Evolutionary conservation across 148 eudicot species (phyloP).

Genomic region (Beta vulgaris): DNA sequence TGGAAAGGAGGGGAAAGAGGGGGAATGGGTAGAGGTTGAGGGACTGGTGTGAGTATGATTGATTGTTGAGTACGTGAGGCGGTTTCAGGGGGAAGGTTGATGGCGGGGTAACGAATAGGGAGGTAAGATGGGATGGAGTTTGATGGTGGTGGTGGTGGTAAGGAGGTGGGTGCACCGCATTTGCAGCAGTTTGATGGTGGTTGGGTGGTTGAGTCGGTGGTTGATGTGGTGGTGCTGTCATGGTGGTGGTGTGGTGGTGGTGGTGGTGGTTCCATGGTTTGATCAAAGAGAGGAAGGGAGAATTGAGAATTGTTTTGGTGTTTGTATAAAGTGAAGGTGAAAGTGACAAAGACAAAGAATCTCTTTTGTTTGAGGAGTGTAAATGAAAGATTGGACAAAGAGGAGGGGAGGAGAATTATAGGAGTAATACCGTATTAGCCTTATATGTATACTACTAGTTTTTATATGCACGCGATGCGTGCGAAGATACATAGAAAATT

Average conservation of each 20-base stretch:
- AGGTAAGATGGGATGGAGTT: conserved; percentile 44
- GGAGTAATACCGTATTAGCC: too few species aligned
- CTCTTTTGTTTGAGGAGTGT: too few species aligned
- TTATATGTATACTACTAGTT: too few species aligned
- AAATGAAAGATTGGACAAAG: too few species aligned
- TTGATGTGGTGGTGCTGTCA: neutral
- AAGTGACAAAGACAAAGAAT: too few species aligned
- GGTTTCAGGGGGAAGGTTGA: conserved; percentile 56
- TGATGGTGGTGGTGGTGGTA: conserved; percentile 46
- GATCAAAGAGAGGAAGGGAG: neutral
- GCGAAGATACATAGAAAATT: too few species aligned
- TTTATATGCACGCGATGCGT: too few species aligned
- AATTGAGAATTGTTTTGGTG: too few species aligned
- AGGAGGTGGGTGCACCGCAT: conserved; percentile 66
- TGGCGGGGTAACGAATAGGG: conserved; percentile 77
- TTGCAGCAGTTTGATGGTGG: conserved; percentile 47
- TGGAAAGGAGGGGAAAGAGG: conserved; percentile 51
- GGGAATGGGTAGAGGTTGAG: conserved; percentile 46
- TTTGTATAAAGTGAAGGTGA: too few species aligned
- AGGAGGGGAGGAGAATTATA: too few species aligned
- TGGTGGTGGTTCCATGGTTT: neutral
- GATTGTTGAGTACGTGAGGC: conserved; percentile 49
- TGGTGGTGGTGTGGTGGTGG: conserved; percentile 6
- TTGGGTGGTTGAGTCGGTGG: neutral
- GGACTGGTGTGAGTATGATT: conserved; percentile 80